A percentile compares a stretch with the other conserved stretches of the same genome.
phyloP scores from a whole-genome alignment of 164 flowering plant species.

The Umbilicus rupestris region DNA sequence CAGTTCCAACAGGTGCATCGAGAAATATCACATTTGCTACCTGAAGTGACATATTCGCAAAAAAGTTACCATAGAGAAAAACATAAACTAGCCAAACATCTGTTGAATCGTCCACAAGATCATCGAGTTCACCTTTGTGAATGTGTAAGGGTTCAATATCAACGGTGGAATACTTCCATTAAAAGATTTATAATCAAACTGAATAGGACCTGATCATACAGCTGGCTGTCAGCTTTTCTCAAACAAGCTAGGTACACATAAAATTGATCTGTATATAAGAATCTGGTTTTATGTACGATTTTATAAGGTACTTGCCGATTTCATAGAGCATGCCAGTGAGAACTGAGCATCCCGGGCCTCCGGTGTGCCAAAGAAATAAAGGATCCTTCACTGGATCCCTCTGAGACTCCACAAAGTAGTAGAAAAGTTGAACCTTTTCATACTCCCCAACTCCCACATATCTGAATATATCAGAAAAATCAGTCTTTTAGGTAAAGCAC shows the following conservation, averaged over 20 bases:
- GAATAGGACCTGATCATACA: constrained; percentile 20
- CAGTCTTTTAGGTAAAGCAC: not conserved
- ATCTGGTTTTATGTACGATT: not conserved
- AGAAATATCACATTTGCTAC: constrained; percentile 18
- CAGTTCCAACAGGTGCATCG: constrained; percentile 24
- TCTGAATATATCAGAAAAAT: not conserved
- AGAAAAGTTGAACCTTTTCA: constrained; percentile 12
- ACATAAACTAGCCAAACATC: not conserved
- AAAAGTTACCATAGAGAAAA: not conserved
- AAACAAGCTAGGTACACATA: not conserved
- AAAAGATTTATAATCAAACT: constrained; percentile 9
- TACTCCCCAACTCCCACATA: constrained; percentile 10
- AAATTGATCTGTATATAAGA: not conserved
- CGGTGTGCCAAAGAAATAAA: constrained; percentile 18
- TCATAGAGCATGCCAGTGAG: constrained; percentile 13
- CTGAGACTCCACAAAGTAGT: constrained; percentile 18
- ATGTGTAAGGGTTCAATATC: constrained; percentile 13
- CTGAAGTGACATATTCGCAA: not conserved
- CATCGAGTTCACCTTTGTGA: constrained; percentile 20
- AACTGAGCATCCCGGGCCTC: constrained; percentile 21
- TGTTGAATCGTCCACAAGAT: no score
- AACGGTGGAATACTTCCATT: constrained; percentile 18
- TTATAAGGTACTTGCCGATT: constrained; percentile 1
- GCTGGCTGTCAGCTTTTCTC: not conserved
- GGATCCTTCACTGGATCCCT: constrained; percentile 15